Conservation (phyloP, 2,329 filamentous ascomycete species). For the Penicillium sp. region DNA sequence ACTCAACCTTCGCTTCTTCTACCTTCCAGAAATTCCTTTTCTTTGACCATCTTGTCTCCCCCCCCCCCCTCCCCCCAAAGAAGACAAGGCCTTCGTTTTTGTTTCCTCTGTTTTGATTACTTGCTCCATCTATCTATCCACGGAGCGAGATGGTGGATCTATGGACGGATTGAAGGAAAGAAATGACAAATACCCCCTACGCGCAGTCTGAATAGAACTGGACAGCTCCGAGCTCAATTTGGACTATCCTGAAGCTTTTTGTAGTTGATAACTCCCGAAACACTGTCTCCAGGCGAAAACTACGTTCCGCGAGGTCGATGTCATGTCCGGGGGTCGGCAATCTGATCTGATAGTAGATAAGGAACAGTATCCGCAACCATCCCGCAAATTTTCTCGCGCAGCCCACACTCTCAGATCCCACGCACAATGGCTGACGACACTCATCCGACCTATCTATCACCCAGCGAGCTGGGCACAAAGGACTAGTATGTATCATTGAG, state of each 20-base stretch:
- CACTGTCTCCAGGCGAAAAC: too few relatives aligned
- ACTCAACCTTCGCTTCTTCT: constrained; percentile 13
- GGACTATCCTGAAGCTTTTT: too few relatives aligned
- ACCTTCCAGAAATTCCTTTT: constrained; percentile 13
- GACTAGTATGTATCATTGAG: constrained; percentile 73
- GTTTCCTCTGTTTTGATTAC: constrained; percentile 8
- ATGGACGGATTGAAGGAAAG: constrained; percentile 12
- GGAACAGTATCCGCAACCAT: constrained; percentile 15
- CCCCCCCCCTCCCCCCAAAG: too few relatives aligned
- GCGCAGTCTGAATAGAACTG: constrained; percentile 24
- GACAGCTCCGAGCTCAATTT: constrained; percentile 13
- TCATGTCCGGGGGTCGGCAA: too few relatives aligned
- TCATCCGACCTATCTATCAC: constrained; percentile 66
- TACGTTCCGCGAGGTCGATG: too few relatives aligned
- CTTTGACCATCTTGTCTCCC: constrained; percentile 9
- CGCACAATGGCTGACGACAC: constrained; percentile 25
- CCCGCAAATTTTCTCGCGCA: constrained; percentile 18
- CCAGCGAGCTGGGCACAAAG: constrained; percentile 80
- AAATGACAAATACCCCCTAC: constrained; percentile 23
- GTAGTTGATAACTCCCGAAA: too few relatives aligned
- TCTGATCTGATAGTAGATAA: constrained; percentile 8
- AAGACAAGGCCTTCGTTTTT: constrained; percentile 14
- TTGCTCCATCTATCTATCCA: constrained; percentile 5
- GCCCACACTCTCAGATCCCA: constrained; percentile 7
- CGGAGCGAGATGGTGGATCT: constrained; percentile 6